Conservation (phyloP, 2,329 filamentous ascomycete species). For the Fusarium heterosporum region DNA sequence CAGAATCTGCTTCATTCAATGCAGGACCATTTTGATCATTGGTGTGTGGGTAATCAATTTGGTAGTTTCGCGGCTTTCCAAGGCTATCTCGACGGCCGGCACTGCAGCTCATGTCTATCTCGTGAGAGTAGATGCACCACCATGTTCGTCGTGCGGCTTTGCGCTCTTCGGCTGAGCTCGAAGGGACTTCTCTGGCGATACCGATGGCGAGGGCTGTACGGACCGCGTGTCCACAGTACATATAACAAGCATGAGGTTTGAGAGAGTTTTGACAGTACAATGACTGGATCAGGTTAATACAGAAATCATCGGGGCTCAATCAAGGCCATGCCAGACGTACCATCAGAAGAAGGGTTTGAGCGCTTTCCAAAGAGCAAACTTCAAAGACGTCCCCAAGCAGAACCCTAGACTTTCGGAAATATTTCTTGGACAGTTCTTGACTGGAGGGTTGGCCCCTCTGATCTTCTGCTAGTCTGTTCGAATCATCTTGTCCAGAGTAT, state of each 20-base stretch:
- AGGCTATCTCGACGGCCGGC: constrained; percentile 18
- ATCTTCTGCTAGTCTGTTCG: background rate
- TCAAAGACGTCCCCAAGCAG: constrained; percentile 1
- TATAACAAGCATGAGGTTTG: constrained; percentile 5
- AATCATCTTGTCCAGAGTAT: background rate
- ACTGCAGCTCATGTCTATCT: constrained; percentile 23
- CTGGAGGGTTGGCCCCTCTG: background rate
- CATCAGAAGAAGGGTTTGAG: constrained; percentile 5
- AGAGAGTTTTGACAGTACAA: constrained; percentile 11
- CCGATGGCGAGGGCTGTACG: constrained; percentile 6
- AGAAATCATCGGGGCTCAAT: rapidly evolving
- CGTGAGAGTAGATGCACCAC: constrained; percentile 25
- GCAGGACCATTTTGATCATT: rapidly evolving
- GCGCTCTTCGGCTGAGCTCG: background rate
- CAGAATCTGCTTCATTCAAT: background rate
- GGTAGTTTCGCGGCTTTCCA: constrained; percentile 12
- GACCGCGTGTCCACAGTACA: constrained; percentile 3
- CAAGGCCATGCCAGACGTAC: background rate
- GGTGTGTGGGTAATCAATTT: constrained; percentile 7
- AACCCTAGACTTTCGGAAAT: constrained; percentile 6
- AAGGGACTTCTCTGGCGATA: background rate
- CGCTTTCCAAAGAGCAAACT: background rate
- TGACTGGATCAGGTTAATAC: background rate
- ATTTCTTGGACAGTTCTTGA: background rate
- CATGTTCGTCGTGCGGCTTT: constrained; percentile 2